Evolutionary conservation across 2,329 filamentous ascomycete genomes (phyloP).

Genomic region (Cladosporium sp.): DNA sequence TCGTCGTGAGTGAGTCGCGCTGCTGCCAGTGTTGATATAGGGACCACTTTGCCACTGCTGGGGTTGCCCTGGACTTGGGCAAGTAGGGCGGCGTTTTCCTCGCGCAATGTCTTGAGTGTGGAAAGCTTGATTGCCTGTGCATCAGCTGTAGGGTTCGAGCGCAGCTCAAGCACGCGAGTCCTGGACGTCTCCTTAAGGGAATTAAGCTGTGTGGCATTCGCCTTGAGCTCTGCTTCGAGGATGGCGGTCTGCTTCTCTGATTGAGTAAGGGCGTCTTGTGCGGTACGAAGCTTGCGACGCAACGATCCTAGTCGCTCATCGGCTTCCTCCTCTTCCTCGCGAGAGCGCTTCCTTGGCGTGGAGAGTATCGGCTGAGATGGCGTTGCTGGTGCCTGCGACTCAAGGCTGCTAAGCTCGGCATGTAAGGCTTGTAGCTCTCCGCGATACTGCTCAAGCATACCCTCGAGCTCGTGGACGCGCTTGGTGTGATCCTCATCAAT

Average conservation of each 20-base stretch:
- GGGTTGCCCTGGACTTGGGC: constrained; percentile 60
- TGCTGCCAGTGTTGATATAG: constrained; percentile 72
- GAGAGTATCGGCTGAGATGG: constrained; percentile 61
- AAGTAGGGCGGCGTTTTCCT: constrained; percentile 82
- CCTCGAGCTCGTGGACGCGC: constrained; percentile 78
- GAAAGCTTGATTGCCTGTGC: constrained; percentile 79
- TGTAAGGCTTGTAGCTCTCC: constrained; percentile 74
- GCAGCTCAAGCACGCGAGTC: constrained; percentile 80
- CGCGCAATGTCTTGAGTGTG: constrained; percentile 73
- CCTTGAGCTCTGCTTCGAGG: constrained; percentile 72
- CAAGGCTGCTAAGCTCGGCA: constrained; percentile 68
- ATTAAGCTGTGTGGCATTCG: constrained; percentile 71
- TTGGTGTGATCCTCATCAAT: constrained; percentile 73
- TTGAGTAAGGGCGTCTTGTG: constrained; percentile 74
- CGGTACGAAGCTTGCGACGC: constrained; percentile 79
- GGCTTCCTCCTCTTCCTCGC: constrained; percentile 51
- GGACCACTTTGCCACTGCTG: constrained; percentile 64
- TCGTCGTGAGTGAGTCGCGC: constrained; percentile 74
- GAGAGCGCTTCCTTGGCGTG: constrained; percentile 44
- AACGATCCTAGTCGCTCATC: constrained; percentile 78
- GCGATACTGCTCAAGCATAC: constrained; percentile 84
- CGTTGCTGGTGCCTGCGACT: constrained; percentile 43
- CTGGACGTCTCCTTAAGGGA: constrained; percentile 66
- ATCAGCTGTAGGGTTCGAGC: constrained; percentile 88
- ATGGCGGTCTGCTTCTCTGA: constrained; percentile 70